These are phyloP conservation scores for Diaporthe sp. DNA, from an alignment of 2,329 filamentous ascomycete genomes.

Conservation along the genomic window DNA sequence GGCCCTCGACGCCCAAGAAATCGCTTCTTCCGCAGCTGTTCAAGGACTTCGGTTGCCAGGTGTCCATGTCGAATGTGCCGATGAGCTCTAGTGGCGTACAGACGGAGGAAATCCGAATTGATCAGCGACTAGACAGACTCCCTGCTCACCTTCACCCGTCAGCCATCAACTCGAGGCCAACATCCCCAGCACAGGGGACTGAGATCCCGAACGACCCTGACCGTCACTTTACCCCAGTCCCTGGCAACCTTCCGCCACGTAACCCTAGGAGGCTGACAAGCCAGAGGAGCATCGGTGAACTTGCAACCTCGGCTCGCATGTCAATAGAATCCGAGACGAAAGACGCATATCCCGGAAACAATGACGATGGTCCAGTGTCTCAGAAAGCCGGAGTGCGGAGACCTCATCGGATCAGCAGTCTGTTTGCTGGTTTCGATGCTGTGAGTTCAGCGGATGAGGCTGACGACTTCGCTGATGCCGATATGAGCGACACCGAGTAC, in stretches of 20 bases:
- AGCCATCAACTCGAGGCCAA: conserved; percentile 73
- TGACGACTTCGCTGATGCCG: conserved; percentile 72
- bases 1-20: conserved; percentile 82
- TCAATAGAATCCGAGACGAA: conserved; percentile 57
- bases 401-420: conserved; percentile 82
- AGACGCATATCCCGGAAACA: conserved; percentile 82
- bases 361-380: conserved; percentile 82
- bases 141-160: conserved; percentile 85
- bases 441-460: conserved; percentile 74
- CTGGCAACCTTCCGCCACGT: conserved; percentile 67
- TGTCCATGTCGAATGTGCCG: conserved; percentile 65
- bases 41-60: conserved; percentile 88
- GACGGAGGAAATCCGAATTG: conserved; percentile 91
- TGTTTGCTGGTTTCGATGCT: conserved; percentile 88
- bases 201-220: conserved; percentile 47
- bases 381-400: conserved; percentile 73
- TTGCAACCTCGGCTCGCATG: conserved; percentile 63
- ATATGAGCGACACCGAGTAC: conserved; percentile 76
- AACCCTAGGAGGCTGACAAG: conserved; percentile 69
- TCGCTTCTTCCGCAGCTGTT: conserved; percentile 83
- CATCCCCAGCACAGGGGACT: conserved; percentile 60
- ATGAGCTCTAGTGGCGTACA: conserved; percentile 74
- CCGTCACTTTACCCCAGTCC: conserved; percentile 63
- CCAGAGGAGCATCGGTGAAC: conserved; percentile 60
- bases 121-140: conserved; percentile 80